Evolutionary conservation across 164 flowering plant species (phyloP), one percentile per base, ranked within the genome.

Genomic region (Tetracentron sinense): DNA sequence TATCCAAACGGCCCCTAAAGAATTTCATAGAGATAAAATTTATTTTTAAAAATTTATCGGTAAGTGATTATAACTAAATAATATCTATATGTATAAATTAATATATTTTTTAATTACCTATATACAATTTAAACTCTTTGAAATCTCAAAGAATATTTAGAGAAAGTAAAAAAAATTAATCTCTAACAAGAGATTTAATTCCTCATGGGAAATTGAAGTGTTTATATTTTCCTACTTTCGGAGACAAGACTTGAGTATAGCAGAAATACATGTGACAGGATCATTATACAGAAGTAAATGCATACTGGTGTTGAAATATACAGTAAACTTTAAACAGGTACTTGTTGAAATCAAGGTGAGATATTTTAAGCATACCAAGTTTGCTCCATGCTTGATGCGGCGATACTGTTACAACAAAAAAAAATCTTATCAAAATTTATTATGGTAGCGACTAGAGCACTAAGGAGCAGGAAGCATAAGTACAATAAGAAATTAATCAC

Each of bases 331-430:
- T 23, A 38, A 44, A 1, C 4, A 42, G 19, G 35, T 49, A 60
- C 1, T 50, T 51, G 0, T 22, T 27, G 6, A 10, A 33, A 65
- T 19, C 20, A 35, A 28, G 51, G 20, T 10, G 6, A 52, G 27
- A 52, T 42, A 27, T 1, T 19, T 47, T 27, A 55, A 25, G 28
- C 52, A 31, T 76, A 94, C 98, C 97, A 81, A 96, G 76, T 86
- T 94, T 68, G 83, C 53, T 74, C 98, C 98, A 75, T 83, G 97
- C 80, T 94, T 94, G 58, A 94, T 88, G 56, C 98, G 92, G 19
- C 79, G 79, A 49, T 76, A 76, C 79, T 76, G 76, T 63, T 51
- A 20, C 54, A 59, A 29, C 47, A 29, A 73, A 56, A 23, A 55
- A 52, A 57, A 54, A 48, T 7, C 23, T 29, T 30, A 50, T 11